These are phyloP conservation scores for Pythium rishiriense DNA, from an alignment of 352 stramenopile species.

Conservation along the genomic window DNA sequence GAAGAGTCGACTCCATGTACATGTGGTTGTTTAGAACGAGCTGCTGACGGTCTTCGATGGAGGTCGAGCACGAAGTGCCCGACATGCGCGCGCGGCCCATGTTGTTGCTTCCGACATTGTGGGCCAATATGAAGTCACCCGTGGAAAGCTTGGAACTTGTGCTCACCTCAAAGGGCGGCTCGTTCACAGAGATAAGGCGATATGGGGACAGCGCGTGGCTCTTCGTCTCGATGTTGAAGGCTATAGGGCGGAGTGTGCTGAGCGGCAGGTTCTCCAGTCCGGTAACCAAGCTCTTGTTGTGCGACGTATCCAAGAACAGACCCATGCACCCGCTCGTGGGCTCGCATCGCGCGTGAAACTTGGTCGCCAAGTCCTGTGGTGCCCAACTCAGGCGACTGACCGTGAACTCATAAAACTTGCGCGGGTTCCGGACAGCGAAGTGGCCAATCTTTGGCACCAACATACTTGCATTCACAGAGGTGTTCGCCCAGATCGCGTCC, in stretches of 20 bases:
- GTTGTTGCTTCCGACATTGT: neutral
- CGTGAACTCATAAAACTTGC: conserved; percentile 2
- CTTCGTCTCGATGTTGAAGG: neutral
- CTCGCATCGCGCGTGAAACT: neutral
- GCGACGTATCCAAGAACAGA: neutral
- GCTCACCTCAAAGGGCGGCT: neutral
- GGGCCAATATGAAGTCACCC: neutral
- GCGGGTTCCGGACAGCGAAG: neutral
- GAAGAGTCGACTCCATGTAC: conserved; percentile 15
- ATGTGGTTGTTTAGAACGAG: conserved; percentile 12
- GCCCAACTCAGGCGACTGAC: neutral
- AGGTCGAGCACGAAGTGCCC: neutral
- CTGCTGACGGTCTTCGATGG: neutral
- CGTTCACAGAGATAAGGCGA: neutral
- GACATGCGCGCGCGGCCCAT: neutral
- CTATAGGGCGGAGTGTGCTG: neutral
- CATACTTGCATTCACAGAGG: neutral
- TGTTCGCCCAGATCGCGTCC: neutral
- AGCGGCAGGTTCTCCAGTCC: neutral
- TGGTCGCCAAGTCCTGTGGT: neutral
- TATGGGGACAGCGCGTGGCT: neutral
- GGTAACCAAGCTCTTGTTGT: neutral
- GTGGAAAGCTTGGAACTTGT: too few species aligned
- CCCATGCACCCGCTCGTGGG: neutral
- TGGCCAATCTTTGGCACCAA: neutral